Base-by-base conservation (phyloP, 345 rosid genomes). In the Eucalyptus pauciflora region DNA sequence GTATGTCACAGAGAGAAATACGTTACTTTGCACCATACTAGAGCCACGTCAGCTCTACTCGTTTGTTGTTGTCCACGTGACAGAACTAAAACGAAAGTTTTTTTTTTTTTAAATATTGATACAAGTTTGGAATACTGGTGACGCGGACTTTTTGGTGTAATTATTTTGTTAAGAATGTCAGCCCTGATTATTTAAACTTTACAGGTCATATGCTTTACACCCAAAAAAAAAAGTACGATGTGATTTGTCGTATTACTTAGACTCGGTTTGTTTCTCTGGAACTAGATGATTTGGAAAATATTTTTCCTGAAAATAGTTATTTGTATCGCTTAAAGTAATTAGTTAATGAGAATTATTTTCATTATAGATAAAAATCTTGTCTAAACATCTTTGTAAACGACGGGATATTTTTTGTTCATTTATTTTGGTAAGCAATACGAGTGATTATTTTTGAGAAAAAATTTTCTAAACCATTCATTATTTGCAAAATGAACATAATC, bases 371-470 rank as follows among this genome's bases (percentile, higher is more conserved):
- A 31, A 7, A 8, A 15, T 33, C 3, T 17, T 31, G 13, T 33
- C 0, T 31, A 0, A 8, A 33, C 10, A 16, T 33, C 9, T 67
- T 69, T 18, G 6, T 33, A 20, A 17, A 9, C 0, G 4, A 17
- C 0, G 13, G 0, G 33, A 16, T 18, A 17, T 3, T 33, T 33
- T 33, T 69, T 9, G 4, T 69, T 69, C 7, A 1, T 69, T 69
- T 5, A 33, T 69, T 33, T 69, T 69, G 10, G 7, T 17, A 17
- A 33, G 13, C 24, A 5, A 33, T 16, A 33, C 0, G 1, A 69
- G 22, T 16, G 22, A 69, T 69, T 16, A 16, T 31, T 69, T 69
- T 67, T 31, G 1, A 3, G 5, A 8, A 67, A 31, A 67, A 1
- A 4, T 4, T 2, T 8, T 33, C 12, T 0, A 33, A 9, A 69